Conservation (phyloP, 1,284 basidiomycete genomes). For the Cystobasidiaceae sp. region DNA sequence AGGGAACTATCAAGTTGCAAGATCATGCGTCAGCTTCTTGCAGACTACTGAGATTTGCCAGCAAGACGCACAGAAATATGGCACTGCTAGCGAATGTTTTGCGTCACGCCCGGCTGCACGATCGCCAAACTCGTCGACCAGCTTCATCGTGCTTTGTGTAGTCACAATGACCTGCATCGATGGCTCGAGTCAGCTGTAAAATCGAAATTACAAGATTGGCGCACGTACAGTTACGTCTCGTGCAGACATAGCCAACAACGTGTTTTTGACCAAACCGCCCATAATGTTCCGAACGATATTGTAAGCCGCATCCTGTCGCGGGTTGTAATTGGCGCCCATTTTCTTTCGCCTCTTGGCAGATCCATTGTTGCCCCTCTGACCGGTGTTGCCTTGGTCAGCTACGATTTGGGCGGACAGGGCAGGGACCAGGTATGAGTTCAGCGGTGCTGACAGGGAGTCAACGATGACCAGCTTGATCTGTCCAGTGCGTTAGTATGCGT, state of each 20-base stretch:
- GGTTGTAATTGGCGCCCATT: background rate
- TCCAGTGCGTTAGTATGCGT: background rate
- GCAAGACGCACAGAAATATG: conserved; percentile 13
- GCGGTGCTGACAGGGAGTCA: conserved; percentile 24
- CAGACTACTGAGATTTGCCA: background rate
- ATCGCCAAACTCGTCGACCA: conserved; percentile 26
- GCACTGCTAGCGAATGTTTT: conserved; percentile 27
- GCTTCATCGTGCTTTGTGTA: conserved; percentile 24
- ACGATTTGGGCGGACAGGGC: conserved; percentile 6
- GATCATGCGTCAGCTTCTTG: background rate
- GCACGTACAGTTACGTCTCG: conserved; percentile 10
- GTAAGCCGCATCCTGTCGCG: background rate
- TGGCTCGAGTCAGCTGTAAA: background rate
- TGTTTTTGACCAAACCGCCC: conserved; percentile 1
- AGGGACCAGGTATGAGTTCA: conserved; percentile 28
- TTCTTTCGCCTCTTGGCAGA: background rate
- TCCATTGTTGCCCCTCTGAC: background rate
- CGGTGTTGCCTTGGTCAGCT: background rate
- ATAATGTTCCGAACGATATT: conserved; percentile 2
- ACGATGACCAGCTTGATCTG: conserved; percentile 30
- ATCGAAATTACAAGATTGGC: background rate
- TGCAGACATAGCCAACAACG: conserved; percentile 9
- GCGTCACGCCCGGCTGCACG: conserved; percentile 3
- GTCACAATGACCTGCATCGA: conserved; percentile 14
- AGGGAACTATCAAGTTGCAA: background rate